A percentile compares a stretch with the other conserved stretches of the same genome.
phyloP scores from a whole-genome alignment of 495 filamentous ascomycete species.

The Cercophora samala region DNA sequence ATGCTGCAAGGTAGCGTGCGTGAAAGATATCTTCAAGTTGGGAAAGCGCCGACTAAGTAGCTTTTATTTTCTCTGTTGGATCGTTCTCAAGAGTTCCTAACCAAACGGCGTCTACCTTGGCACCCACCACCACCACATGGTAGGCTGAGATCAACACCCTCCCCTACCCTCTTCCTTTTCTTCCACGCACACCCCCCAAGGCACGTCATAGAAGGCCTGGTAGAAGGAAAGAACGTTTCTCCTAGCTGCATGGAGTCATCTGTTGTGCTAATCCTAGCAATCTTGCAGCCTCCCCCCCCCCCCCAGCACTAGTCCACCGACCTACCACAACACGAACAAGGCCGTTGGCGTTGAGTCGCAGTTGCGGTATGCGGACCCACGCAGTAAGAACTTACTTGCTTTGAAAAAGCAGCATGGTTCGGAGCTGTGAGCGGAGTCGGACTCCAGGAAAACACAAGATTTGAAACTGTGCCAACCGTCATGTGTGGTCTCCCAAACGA shows the following conservation, averaged over 20 bases:
- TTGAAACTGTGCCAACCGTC: too few relatives aligned
- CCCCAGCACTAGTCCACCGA: too few relatives aligned
- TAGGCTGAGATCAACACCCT: background rate
- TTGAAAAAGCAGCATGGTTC: background rate
- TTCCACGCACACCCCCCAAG: background rate
- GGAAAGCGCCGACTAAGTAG: background rate
- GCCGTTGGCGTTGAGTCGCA: background rate
- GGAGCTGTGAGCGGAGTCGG: background rate
- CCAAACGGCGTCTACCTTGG: conserved; percentile 5
- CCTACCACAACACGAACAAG: background rate
- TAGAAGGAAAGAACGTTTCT: background rate
- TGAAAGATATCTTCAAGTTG: conserved; percentile 14
- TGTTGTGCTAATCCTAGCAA: background rate
- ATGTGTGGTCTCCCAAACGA: background rate
- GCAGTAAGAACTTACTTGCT: background rate
- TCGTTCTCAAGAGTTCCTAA: background rate
- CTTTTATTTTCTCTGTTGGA: conserved; percentile 6
- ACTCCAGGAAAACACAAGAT: background rate
- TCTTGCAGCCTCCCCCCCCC: too few relatives aligned
- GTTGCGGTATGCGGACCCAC: background rate
- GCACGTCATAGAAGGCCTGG: background rate
- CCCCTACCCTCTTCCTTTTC: background rate
- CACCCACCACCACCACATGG: background rate
- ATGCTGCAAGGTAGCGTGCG: conserved; percentile 7
- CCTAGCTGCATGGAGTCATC: background rate